phyloP scores from a whole-genome alignment of 495 filamentous ascomycete genomes.

The Penicillium cosmopolitanum region DNA sequence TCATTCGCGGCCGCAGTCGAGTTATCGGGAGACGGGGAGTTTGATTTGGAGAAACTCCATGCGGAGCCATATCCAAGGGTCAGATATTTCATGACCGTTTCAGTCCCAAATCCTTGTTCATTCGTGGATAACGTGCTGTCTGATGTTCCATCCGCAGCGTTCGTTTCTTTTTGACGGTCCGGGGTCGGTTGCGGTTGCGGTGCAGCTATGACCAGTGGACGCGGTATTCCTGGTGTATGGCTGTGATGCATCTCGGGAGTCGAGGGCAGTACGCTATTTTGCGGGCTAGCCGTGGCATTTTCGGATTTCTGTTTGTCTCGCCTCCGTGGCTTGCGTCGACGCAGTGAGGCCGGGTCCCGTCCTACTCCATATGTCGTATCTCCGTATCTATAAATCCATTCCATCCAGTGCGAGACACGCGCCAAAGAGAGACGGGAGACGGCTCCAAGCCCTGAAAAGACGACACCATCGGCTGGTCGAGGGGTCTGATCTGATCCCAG shows the following conservation, averaged over 20 bases:
- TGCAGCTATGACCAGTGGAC: slow-evolving; percentile 42
- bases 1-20: background rate
- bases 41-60: slow-evolving; percentile 52
- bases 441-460: slow-evolving; percentile 79
- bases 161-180: slow-evolving; percentile 11
- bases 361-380: slow-evolving; percentile 78
- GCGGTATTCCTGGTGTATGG: slow-evolving; percentile 49
- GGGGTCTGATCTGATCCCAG: slow-evolving; percentile 66
- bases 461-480: slow-evolving; percentile 73
- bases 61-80: slow-evolving; percentile 64
- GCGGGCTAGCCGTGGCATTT: slow-evolving; percentile 5
- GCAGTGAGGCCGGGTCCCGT: slow-evolving; percentile 68
- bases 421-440: slow-evolving; percentile 67
- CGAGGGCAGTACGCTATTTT: slow-evolving; percentile 19
- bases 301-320: slow-evolving; percentile 19
- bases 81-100: slow-evolving; percentile 60
- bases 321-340: slow-evolving; percentile 43
- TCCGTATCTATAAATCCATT: slow-evolving; percentile 78
- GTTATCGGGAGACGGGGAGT: slow-evolving; percentile 20
- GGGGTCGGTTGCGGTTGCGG: slow-evolving; percentile 29
- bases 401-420: slow-evolving; percentile 77
- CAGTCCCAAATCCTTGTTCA: slow-evolving; percentile 39
- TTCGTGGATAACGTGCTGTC: slow-evolving; percentile 24
- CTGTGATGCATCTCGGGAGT: slow-evolving; percentile 25
- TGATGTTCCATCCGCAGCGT: slow-evolving; percentile 15